phyloP scores from a whole-genome alignment of 495 filamentous ascomycete genomes.

The Trichoderma erinaceum region DNA sequence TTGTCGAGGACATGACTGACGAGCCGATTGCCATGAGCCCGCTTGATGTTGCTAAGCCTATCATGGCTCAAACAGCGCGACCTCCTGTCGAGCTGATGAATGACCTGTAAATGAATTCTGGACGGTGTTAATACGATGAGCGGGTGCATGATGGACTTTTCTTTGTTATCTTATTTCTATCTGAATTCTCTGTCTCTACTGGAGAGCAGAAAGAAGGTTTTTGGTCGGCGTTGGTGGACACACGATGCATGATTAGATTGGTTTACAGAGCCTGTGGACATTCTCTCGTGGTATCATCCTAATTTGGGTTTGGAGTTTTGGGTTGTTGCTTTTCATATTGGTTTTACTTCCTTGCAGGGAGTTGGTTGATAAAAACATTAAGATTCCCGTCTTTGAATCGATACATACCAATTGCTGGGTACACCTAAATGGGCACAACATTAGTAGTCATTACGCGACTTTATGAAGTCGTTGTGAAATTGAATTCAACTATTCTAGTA shows the following conservation, averaged over 20 bases:
- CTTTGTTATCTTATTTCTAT: neutral
- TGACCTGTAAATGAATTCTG: constrained; percentile 23
- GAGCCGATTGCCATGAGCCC: constrained; percentile 43
- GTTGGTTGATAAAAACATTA: neutral
- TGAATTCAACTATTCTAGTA: neutral
- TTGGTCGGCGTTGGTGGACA: neutral
- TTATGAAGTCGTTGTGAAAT: neutral
- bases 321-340: neutral
- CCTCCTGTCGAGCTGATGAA: constrained; percentile 91
- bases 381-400: neutral
- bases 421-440: neutral
- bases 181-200: constrained; percentile 2
- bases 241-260: neutral
- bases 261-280: neutral
- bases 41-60: constrained; percentile 45
- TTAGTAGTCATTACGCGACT: neutral
- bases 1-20: constrained; percentile 82
- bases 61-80: constrained; percentile 67
- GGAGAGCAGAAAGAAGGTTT: constrained; percentile 3
- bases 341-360: neutral
- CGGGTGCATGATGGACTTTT: neutral
- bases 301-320: neutral
- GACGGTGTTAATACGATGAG: neutral
- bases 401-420: neutral
- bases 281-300: neutral